Percentiles rank a stretch among this genome's conserved stretches.
Conservation (phyloP, 768 basidiomycete species). For the Tulasnella sp. region DNA sequence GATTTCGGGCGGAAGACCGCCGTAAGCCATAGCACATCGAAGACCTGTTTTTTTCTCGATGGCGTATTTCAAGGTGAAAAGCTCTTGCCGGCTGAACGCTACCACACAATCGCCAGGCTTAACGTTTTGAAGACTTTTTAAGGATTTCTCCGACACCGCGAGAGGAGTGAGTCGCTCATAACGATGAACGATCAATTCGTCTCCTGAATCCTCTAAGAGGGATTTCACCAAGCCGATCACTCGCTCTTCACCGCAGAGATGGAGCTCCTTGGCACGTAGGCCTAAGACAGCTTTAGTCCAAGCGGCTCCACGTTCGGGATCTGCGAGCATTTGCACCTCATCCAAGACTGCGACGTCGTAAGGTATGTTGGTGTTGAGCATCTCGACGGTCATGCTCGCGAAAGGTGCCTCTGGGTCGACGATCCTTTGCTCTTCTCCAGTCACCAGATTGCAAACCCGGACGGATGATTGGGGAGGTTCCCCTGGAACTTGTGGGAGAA, state of each 20-base stretch:
- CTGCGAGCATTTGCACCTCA: constrained; percentile 93
- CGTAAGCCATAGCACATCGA: constrained; percentile 87
- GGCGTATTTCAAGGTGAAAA: constrained; percentile 62
- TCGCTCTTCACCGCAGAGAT: constrained; percentile 92
- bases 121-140: constrained; percentile 50
- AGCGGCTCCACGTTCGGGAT: constrained; percentile 59
- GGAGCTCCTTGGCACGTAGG: constrained; percentile 64
- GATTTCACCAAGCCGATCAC: constrained; percentile 68
- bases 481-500: constrained; percentile 22
- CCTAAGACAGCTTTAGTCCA: constrained; percentile 83
- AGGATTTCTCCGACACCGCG: constrained; percentile 47
- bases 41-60: constrained; percentile 64
- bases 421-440: constrained; percentile 80
- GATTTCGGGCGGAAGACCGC: constrained; percentile 82
- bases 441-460: constrained; percentile 72
- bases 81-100: constrained; percentile 61
- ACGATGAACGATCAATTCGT: constrained; percentile 65
- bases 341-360: constrained; percentile 86
- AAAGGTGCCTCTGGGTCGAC: constrained; percentile 46
- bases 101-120: constrained; percentile 84
- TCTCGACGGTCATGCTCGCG: constrained; percentile 87
- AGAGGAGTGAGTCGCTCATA: constrained; percentile 86
- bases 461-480: neutral
- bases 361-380: constrained; percentile 39
- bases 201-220: constrained; percentile 65